These are phyloP conservation scores for Polychytrium aggregatum DNA, from an alignment of 192 early-diverging fungal species.

Conservation along the genomic window DNA sequence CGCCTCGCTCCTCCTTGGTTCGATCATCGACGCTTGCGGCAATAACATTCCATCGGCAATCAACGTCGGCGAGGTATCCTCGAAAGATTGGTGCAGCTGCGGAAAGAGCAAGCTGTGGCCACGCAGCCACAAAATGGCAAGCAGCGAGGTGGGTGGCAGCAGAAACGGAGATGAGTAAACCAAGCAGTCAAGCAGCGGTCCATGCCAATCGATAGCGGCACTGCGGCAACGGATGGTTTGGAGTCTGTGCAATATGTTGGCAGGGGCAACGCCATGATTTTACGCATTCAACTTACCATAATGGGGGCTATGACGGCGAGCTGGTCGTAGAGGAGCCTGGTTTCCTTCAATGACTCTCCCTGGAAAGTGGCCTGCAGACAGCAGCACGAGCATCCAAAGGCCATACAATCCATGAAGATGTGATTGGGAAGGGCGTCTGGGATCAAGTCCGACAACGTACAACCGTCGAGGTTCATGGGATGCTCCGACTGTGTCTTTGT, in stretches of 20 bases:
- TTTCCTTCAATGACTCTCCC: constrained; percentile 84
- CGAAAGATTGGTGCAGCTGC: constrained; percentile 88
- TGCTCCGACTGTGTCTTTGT: constrained; percentile 41
- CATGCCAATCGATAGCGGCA: too few relatives aligned
- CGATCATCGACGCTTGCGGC: constrained; percentile 86
- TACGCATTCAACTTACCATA: too few relatives aligned
- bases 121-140: too few relatives aligned
- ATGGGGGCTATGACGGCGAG: constrained; percentile 83
- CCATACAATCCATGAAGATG: constrained; percentile 98
- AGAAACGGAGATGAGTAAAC: too few relatives aligned
- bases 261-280: neutral
- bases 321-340: constrained; percentile 88
- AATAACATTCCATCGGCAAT: constrained; percentile 97
- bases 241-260: neutral
- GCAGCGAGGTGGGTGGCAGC: too few relatives aligned
- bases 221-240: too few relatives aligned
- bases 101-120: constrained; percentile 83
- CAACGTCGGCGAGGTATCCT: constrained; percentile 89
- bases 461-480: too few relatives aligned
- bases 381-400: constrained; percentile 97
- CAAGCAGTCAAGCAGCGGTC: too few relatives aligned
- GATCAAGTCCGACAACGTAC: constrained; percentile 18
- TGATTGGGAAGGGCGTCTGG: constrained; percentile 75
- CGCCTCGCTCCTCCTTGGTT: constrained; percentile 79
- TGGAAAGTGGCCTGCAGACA: constrained; percentile 98